Percentiles rank a stretch among this genome's conserved stretches.
These are phyloP conservation scores for Eimeria falciformis DNA, from an alignment of 169 alveolate species.

Conservation along the genomic window DNA sequence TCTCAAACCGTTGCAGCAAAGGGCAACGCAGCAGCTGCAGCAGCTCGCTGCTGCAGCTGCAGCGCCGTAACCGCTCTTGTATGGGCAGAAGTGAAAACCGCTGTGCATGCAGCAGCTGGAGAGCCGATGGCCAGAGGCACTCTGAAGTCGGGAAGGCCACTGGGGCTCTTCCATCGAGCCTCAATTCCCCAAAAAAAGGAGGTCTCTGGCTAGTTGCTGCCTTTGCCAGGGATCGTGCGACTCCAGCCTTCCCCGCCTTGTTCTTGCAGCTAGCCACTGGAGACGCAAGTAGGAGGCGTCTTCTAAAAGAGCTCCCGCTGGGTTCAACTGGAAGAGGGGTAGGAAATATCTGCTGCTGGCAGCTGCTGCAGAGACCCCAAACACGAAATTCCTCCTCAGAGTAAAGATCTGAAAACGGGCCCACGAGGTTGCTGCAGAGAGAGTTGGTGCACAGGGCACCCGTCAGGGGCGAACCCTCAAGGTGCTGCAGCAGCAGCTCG, in stretches of 20 bases:
- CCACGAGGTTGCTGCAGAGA: conserved; percentile 56
- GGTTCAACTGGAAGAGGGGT: conserved; percentile 44
- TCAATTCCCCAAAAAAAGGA: conserved; percentile 57
- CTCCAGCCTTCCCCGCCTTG: background rate
- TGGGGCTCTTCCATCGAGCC: conserved; percentile 71
- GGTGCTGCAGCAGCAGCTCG: background rate
- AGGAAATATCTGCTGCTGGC: conserved; percentile 69
- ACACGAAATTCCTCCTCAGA: conserved; percentile 77
- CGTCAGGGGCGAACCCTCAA: background rate
- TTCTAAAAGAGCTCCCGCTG: background rate
- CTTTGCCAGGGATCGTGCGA: conserved; percentile 38
- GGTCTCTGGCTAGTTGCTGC: conserved; percentile 8
- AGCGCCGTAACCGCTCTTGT: conserved; percentile 74
- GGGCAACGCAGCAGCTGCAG: conserved; percentile 48
- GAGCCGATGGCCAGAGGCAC: conserved; percentile 76
- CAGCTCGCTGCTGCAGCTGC: conserved; percentile 65
- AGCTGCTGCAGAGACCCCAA: conserved; percentile 70
- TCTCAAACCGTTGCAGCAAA: conserved; percentile 36
- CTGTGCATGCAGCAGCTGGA: conserved; percentile 73
- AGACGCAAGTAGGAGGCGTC: background rate
- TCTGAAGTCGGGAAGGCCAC: conserved; percentile 73
- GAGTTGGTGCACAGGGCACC: conserved; percentile 69
- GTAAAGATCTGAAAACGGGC: conserved; percentile 56
- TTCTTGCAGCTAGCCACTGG: conserved; percentile 35
- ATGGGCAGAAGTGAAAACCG: conserved; percentile 41